Evolutionary conservation across 768 basidiomycete species (phyloP), one percentile per base, ranked within the genome.

Genomic region (Lentinus brumalis): DNA sequence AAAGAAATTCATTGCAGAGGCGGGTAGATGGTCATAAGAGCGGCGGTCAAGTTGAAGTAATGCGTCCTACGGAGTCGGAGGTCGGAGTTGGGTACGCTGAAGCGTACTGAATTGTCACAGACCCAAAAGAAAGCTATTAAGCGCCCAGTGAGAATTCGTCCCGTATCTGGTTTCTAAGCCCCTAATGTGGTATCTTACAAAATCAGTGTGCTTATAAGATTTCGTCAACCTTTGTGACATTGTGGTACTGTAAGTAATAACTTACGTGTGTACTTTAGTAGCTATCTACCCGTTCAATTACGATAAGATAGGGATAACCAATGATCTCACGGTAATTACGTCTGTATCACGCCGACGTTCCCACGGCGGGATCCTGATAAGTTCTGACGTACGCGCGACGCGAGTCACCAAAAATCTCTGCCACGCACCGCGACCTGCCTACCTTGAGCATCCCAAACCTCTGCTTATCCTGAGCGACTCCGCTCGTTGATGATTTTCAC

Each of bases 401-500:
- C 58, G 55, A 60, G 62, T 60, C 55, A 60, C 39, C 26, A 64
- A 64, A 60, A 56, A 57, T 64, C 62, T 64, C 57, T 38, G 47
- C 50, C 59, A 38, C 51, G 54, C 35, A 50, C 57, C 58, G 32
- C 58, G 49, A 56, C 54, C 46, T 45, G 44, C n/a, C 38, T 15
- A 15, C 26, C 51, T 44, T 30, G 38, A 32, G 14, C 40, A 21
- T 12, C 46, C 29, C 30, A 6, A 4, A 12, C 46, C 50, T 41
- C 50, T 51, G 9, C 18, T 10, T 39, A 35, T 54, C 57, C 57
- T 65, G 71, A 72, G 71, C 71, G 69, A 69, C 64, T 38, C 51
- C 68, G 71, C 71, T 71, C 70, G 81, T 83, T 75, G 80, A 93
- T 93, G 91, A 81, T 84, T 78, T 94, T 88, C 84, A 90, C 89